These are phyloP conservation scores for Calonectria honghensis DNA, from an alignment of 2,329 filamentous ascomycete genomes.

Conservation along the genomic window DNA sequence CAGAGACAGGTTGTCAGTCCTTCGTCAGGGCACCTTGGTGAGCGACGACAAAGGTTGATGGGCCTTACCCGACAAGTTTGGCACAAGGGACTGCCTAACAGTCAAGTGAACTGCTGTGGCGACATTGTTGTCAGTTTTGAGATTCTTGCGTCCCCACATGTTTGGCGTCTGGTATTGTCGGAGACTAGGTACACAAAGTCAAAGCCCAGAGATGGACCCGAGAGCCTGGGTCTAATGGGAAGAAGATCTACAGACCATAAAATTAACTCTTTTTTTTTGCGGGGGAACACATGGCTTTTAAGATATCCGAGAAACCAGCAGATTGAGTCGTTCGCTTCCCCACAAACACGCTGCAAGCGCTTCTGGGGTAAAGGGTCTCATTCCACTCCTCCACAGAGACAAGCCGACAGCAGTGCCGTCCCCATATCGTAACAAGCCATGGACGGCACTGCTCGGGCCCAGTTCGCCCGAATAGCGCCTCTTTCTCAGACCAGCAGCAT, in stretches of 20 bases:
- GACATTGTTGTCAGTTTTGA: conserved; percentile 29
- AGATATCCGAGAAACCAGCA: background rate
- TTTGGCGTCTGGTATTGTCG: background rate
- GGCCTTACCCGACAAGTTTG: conserved; percentile 30
- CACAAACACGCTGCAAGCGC: background rate
- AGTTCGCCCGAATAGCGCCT: background rate
- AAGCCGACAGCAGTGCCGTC: background rate
- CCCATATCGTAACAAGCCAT: background rate
- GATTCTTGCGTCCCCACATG: conserved; percentile 18
- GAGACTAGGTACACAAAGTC: too few species aligned
- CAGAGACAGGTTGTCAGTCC: background rate
- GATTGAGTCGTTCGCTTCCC: background rate
- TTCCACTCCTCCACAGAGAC: background rate
- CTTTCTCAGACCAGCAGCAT: background rate
- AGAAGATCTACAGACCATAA: background rate
- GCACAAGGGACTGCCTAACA: conserved; percentile 29
- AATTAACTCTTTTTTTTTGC: too few species aligned
- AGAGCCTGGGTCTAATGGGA: background rate
- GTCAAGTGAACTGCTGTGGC: conserved; percentile 32
- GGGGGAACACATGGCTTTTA: conserved; percentile 5
- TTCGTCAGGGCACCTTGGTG: background rate
- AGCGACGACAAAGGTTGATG: background rate
- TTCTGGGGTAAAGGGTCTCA: background rate
- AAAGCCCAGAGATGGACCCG: background rate
- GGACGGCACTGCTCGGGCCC: background rate